Base-by-base conservation (phyloP, 306 rosid genomes). In the Begonia fuchsioides region DNA sequence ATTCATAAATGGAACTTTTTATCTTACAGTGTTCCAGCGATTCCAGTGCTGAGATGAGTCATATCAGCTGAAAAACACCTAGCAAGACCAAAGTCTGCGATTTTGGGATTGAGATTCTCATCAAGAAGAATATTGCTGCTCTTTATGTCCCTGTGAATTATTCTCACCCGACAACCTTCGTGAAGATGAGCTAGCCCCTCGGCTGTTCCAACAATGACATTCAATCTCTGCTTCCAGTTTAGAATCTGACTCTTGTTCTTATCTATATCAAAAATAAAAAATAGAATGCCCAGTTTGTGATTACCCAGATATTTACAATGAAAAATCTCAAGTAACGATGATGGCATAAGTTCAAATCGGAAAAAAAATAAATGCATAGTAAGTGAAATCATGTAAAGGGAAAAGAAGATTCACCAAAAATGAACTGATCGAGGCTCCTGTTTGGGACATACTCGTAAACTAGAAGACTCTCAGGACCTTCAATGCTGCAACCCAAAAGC, bases 401-500 rank as follows among this genome's bases (percentile, higher is more conserved):
- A 14, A 20, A 51, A 48, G 38, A 17, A 48, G 53, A 12, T 3
- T 43, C 77, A 87, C 96, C 93, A 19, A 77, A 87, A 57, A 87
- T 60, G 68, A 77, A 80, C 32, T 68, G 87, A 66, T 87, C 87
- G 10, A 87, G 85, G 70, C 93, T 78, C 58, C 64, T 64, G 55
- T 86, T 86, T 15, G 69, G 74, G 15, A 70, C 53, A 59, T 77
- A 82, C 64, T 87, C 96, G 16, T 77, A 87, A 20, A 87, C 94
- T 44, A 87, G 78, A 54, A 87, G 75, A 47, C 96, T 87, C 78
- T 87, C 96, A 6, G 96, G 96, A 35, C 96, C 96, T 80, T 87
- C 96, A 43, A 87, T 82, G 76, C 94, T 87, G 47, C 96, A 87
- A 15, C 96, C 96, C 64, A 87, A 63, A 59, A 87, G 80, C 48